phyloP scores from a whole-genome alignment of 805 yeast genomes.

The Metschnikowia proteae region DNA sequence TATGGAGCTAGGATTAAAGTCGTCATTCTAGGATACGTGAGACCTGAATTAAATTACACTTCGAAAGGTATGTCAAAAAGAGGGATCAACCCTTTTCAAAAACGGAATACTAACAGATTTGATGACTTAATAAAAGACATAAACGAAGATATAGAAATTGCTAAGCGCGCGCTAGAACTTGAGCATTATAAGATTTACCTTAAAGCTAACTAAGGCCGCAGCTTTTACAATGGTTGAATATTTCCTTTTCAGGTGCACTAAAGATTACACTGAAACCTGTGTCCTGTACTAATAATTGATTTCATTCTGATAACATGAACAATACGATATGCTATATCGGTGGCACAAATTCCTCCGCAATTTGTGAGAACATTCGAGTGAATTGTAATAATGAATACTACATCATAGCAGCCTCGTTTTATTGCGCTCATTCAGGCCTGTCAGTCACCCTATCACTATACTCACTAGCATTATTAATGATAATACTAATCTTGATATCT shows the following conservation, averaged over 20 bases:
- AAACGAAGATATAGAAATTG: conserved; percentile 69
- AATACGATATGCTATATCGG: conserved; percentile 3
- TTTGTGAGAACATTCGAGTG: conserved; percentile 19
- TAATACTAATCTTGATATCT: conserved; percentile 14
- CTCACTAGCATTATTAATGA: not conserved
- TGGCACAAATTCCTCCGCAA: not conserved
- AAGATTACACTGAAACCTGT: not conserved
- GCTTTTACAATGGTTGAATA: not conserved
- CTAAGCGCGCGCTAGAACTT: conserved; percentile 43
- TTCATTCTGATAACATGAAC: conserved; percentile 4
- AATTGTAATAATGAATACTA: conserved; percentile 25
- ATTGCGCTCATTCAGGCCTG: conserved; percentile 24
- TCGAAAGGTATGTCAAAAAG: conserved; percentile 42
- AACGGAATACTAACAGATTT: conserved; percentile 22
- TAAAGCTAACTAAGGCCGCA: not conserved
- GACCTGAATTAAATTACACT: conserved; percentile 87
- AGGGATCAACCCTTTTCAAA: not conserved
- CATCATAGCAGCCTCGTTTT: conserved; percentile 26
- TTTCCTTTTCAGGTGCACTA: not conserved
- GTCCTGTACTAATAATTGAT: not conserved
- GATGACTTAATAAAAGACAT: conserved; percentile 88
- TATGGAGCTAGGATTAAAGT: conserved; percentile 78
- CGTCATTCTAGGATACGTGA: conserved; percentile 76
- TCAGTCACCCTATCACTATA: conserved; percentile 7
- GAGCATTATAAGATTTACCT: conserved; percentile 1